Evolutionary conservation across 345 rosid species (phyloP).

Genomic region (Aquilaria sinensis): DNA sequence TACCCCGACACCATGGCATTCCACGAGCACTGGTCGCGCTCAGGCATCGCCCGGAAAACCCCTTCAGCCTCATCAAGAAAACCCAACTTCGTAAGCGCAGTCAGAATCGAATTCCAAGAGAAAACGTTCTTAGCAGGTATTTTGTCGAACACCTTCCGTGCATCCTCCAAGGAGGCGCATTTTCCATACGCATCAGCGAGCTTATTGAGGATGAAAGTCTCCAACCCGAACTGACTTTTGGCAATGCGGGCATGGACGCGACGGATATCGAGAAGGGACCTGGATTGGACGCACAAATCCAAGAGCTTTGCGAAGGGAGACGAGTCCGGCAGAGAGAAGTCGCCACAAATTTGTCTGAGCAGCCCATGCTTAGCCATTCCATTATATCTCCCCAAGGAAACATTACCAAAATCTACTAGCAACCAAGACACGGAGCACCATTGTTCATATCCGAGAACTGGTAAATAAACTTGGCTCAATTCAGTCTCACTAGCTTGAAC

Average conservation of each 20-base stretch:
- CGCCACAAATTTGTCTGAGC: slow-evolving; percentile 30
- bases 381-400: slow-evolving; percentile 14
- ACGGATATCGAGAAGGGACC: slow-evolving; percentile 27
- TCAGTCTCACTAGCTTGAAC: no score
- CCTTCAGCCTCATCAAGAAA: slow-evolving; percentile 49
- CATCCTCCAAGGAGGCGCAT: slow-evolving; percentile 45
- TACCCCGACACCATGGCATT: slow-evolving; percentile 71
- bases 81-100: slow-evolving; percentile 43
- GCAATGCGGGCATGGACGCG: slow-evolving; percentile 55
- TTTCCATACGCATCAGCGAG: slow-evolving; percentile 59
- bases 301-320: slow-evolving; percentile 61
- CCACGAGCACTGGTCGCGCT: slow-evolving; percentile 81
- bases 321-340: slow-evolving; percentile 34
- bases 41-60: slow-evolving; percentile 43
- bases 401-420: no score
- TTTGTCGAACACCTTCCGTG: slow-evolving; percentile 58
- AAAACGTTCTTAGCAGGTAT: slow-evolving; percentile 57
- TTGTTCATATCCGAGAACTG: no score
- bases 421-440: no score
- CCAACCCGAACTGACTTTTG: slow-evolving; percentile 38
- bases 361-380: slow-evolving; percentile 57
- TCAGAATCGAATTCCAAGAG: slow-evolving; percentile 61
- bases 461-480: no score
- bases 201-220: slow-evolving; percentile 60
- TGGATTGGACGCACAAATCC: slow-evolving; percentile 51